Base-by-base conservation (phyloP, 1,284 basidiomycete genomes). In the Leucoagaricus sp. region DNA sequence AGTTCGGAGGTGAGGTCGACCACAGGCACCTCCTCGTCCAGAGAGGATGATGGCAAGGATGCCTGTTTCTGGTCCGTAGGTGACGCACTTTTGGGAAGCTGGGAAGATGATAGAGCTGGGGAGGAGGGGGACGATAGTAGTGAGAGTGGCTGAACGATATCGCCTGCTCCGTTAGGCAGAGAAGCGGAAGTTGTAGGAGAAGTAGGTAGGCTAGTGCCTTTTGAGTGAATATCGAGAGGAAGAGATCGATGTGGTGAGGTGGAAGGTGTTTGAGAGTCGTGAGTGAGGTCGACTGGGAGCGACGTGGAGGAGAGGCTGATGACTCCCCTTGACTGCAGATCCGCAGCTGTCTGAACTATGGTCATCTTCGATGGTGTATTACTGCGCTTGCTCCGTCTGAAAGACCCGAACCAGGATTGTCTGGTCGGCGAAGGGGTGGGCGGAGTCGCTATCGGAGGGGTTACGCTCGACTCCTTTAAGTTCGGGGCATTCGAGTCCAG, bases 11-110 rank as follows among this genome's bases (percentile, higher is more conserved):
- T 49, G 15, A 56, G 21, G 36, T 57, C 51, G 21, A 53, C 36
- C 7, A 54, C 44, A 26, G 51, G 49, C 29, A 47, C 52, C 17
- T 52, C 46, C 12, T 58, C 53, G 26, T 51, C 53, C 33, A 45
- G 41, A 23, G 58, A 45, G 9, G 58, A 17, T n/a, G n/a, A n/a
- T 29, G 53, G 36, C 7, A 23, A 17, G n/a, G 53, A 46, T 25
- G 47, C 38, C 9, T 49, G 52, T 7, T n/a, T 19, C 40, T 7
- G 3, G 7, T 19, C 17, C 2, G 19, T 19, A 2, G 40, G 40
- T 5, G 5, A 21, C 19, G 5, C 36, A 7, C 23, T 41, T 21
- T 41, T 5, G 17, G 19, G 8, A n/a, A 38, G 36, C 6, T 8
- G n/a, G n/a, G 36, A 5, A 38, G 36, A 13, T 38, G 36, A 38